Percentiles rank a stretch among this genome's conserved stretches.
These are phyloP conservation scores for Malassezia slooffiae DNA, from an alignment of 1,284 basidiomycete species.

Conservation along the genomic window DNA sequence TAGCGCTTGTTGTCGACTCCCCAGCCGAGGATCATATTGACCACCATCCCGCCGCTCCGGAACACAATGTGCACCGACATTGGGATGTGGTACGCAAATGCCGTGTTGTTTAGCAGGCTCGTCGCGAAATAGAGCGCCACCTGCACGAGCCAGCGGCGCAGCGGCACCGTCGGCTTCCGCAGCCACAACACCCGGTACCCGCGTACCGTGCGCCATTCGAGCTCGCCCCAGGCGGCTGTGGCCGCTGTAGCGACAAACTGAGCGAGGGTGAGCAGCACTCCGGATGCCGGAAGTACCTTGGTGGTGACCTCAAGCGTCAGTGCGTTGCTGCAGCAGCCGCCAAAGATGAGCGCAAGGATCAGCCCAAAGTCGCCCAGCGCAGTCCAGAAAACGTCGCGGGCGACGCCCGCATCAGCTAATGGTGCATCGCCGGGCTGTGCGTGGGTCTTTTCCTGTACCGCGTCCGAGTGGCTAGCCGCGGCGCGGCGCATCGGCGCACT, in stretches of 20 bases:
- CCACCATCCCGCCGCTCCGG: constrained; percentile 73
- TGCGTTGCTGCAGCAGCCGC: constrained; percentile 44
- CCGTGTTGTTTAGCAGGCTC: constrained; percentile 78
- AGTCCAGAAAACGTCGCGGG: too few relatives aligned
- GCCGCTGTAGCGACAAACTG: constrained; percentile 38
- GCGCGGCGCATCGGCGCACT: too few relatives aligned
- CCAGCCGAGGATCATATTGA: constrained; percentile 67
- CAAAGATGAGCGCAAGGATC: constrained; percentile 42
- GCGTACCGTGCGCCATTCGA: constrained; percentile 7
- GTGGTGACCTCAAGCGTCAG: constrained; percentile 37
- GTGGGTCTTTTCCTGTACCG: too few relatives aligned
- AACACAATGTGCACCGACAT: constrained; percentile 92
- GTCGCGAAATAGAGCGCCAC: constrained; percentile 70
- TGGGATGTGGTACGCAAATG: constrained; percentile 71
- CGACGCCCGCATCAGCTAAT: too few relatives aligned
- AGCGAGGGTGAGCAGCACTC: constrained; percentile 39
- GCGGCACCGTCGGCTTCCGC: constrained; percentile 52
- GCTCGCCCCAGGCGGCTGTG: constrained; percentile 22
- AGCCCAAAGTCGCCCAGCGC: constrained; percentile 8
- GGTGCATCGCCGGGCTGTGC: too few relatives aligned
- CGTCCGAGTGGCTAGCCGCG: too few relatives aligned
- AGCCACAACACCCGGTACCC: constrained; percentile 9
- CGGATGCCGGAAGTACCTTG: constrained; percentile 24
- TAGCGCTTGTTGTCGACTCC: constrained; percentile 51
- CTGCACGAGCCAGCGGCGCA: constrained; percentile 66